A percentile compares a stretch with the other conserved stretches of the same genome.
These are phyloP conservation scores for Coemansia sp. DNA, from an alignment of 192 early-diverging fungal genomes.

Conservation along the genomic window DNA sequence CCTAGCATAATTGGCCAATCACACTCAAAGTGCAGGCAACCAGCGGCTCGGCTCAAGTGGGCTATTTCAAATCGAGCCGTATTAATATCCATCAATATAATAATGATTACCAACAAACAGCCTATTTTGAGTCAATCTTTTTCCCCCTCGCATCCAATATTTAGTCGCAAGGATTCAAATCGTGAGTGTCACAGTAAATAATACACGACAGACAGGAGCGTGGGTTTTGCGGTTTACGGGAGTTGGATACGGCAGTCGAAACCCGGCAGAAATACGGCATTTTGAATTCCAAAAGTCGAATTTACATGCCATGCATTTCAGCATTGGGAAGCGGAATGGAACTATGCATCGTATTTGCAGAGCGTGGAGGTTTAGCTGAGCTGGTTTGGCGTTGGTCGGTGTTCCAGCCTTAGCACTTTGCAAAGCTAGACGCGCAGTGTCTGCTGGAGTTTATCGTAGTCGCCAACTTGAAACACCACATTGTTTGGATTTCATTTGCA, in stretches of 20 bases:
- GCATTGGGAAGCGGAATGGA: background rate
- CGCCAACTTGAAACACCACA: too few relatives aligned
- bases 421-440: too few relatives aligned
- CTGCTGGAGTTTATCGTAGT: too few relatives aligned
- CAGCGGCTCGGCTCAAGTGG: too few relatives aligned
- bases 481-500: too few relatives aligned
- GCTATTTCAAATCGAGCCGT: too few relatives aligned
- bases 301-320: background rate
- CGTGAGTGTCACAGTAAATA: conserved; percentile 17
- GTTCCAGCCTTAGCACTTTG: too few relatives aligned
- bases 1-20: too few relatives aligned
- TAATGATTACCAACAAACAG: too few relatives aligned
- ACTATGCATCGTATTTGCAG: background rate
- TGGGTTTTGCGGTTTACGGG: background rate
- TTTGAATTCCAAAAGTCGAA: background rate
- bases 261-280: background rate
- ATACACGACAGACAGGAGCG: background rate
- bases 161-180: conserved; percentile 23
- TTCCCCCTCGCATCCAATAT: conserved; percentile 28
- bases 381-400: background rate
- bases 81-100: too few relatives aligned
- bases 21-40: too few relatives aligned
- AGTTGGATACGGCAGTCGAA: conserved; percentile 4
- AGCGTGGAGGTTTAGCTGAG: background rate
- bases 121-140: background rate